phyloP scores from a whole-genome alignment of 306 rosid species.

The Sphenostylis stenocarpa region DNA sequence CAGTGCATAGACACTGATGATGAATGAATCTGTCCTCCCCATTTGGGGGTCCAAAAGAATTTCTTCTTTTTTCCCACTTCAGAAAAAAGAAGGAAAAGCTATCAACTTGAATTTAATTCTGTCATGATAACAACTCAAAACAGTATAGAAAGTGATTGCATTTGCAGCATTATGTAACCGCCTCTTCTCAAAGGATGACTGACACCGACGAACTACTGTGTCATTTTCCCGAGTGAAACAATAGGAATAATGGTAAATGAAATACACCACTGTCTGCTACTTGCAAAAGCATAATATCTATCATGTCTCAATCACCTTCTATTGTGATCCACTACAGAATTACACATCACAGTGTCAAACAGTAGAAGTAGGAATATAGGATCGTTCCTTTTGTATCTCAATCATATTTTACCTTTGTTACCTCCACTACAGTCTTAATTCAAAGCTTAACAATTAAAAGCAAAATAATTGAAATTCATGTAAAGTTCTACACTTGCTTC shows the following conservation, averaged over 20 bases:
- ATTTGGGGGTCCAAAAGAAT: constrained; percentile 19
- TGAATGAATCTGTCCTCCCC: constrained; percentile 27
- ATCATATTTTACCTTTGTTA: background rate
- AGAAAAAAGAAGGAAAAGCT: background rate
- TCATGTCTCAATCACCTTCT: constrained; percentile 44
- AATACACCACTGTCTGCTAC: background rate
- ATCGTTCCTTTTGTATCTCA: constrained; percentile 3
- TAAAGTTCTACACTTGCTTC: constrained; percentile 27
- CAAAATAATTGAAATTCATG: constrained; percentile 19
- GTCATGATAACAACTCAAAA: background rate
- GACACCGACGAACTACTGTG: constrained; percentile 29
- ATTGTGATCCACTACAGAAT: constrained; percentile 30
- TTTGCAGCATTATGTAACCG: constrained; percentile 11
- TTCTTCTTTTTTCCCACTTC: background rate
- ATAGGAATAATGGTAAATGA: background rate
- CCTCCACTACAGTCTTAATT: constrained; percentile 1
- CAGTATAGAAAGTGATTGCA: constrained; percentile 4
- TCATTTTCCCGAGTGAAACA: constrained; percentile 27
- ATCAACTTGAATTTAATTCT: background rate
- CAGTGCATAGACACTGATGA: constrained; percentile 9
- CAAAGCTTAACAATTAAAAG: constrained; percentile 9
- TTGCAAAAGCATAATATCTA: constrained; percentile 18
- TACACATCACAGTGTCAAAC: constrained; percentile 8
- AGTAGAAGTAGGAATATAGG: constrained; percentile 31
- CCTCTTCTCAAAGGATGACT: constrained; percentile 22